phyloP scores from a whole-genome alignment of 2,329 filamentous ascomycete species.

The Talaromyces sp. region DNA sequence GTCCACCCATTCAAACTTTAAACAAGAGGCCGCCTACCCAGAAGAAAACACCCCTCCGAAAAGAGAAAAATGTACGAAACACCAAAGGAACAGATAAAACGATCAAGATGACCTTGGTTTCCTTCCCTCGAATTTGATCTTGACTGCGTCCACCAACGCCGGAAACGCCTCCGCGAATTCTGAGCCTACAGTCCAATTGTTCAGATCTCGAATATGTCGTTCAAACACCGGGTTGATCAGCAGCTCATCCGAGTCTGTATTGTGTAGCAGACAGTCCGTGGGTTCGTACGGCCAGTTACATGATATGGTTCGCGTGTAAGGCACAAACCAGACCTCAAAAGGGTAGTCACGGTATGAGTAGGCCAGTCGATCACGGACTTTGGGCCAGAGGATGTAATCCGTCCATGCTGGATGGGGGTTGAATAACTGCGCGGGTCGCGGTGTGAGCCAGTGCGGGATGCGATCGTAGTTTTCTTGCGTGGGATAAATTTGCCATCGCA shows the following conservation, averaged over 20 bases:
- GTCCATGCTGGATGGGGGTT: constrained; percentile 74
- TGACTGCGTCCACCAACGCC: constrained; percentile 43
- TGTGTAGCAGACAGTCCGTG: constrained; percentile 62
- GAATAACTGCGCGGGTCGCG: constrained; percentile 62
- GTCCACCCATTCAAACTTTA: not conserved
- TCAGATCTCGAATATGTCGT: constrained; percentile 66
- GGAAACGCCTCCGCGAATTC: constrained; percentile 66
- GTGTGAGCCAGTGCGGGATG: constrained; percentile 69
- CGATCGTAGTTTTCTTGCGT: constrained; percentile 74
- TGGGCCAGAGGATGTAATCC: constrained; percentile 75
- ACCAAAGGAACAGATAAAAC: not conserved
- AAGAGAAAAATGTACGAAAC: not conserved
- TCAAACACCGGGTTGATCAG: constrained; percentile 86
- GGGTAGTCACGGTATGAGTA: constrained; percentile 54
- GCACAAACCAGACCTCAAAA: constrained; percentile 80
- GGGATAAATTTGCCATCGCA: constrained; percentile 80
- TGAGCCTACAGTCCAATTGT: constrained; percentile 77
- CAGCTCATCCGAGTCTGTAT: constrained; percentile 56
- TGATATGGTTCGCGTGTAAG: constrained; percentile 70
- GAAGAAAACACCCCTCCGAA: not conserved
- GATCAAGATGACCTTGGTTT: not conserved
- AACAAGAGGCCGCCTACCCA: not conserved
- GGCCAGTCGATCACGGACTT: constrained; percentile 66
- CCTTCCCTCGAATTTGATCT: constrained; percentile 29
- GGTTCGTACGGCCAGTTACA: constrained; percentile 83